phyloP scores from a whole-genome alignment of 179 eudicot genomes.

The Pouteria campechiana region DNA sequence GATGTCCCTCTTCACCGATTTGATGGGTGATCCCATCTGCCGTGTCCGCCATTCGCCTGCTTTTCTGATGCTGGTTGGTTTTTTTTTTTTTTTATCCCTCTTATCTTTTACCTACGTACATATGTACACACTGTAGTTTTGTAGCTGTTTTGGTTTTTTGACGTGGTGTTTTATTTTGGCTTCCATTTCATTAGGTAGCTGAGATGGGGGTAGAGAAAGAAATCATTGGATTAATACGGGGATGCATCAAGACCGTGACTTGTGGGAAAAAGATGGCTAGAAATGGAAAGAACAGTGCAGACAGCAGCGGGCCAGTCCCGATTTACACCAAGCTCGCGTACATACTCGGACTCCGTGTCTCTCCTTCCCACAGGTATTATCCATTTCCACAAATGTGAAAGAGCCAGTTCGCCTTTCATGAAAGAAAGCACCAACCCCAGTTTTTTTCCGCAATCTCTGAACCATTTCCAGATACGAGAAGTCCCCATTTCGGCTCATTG shows the following conservation, averaged over 20 bases:
- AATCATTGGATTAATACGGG: slow-evolving; percentile 83
- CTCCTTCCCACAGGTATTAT: slow-evolving; percentile 65
- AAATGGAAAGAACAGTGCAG: slow-evolving; percentile 11
- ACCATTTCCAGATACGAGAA: too few species aligned
- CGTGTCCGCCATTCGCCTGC: slow-evolving; percentile 3
- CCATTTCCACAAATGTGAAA: too few species aligned
- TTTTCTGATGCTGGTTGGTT: slow-evolving; percentile 1
- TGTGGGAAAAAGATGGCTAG: slow-evolving; percentile 50
- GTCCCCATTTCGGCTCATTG: too few species aligned
- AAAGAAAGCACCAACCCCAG: too few species aligned
- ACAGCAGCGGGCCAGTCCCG: slow-evolving; percentile 19
- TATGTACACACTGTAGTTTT: too few species aligned
- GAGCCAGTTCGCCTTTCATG: too few species aligned
- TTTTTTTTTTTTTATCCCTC: not conserved
- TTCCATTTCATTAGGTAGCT: slow-evolving; percentile 50
- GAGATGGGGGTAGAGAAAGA: slow-evolving; percentile 43
- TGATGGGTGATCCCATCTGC: slow-evolving; percentile 3
- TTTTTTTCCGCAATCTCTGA: too few species aligned
- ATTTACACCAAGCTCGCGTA: slow-evolving; percentile 71
- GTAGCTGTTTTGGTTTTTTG: too few species aligned
- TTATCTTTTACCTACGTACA: too few species aligned
- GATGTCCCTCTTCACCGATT: slow-evolving; percentile 3
- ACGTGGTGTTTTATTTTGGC: too few species aligned
- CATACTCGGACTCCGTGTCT: slow-evolving; percentile 85
- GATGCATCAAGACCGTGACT: slow-evolving; percentile 83